Conservation (phyloP, 2,329 filamentous ascomycete species). For the Elsinoe fawcettii region DNA sequence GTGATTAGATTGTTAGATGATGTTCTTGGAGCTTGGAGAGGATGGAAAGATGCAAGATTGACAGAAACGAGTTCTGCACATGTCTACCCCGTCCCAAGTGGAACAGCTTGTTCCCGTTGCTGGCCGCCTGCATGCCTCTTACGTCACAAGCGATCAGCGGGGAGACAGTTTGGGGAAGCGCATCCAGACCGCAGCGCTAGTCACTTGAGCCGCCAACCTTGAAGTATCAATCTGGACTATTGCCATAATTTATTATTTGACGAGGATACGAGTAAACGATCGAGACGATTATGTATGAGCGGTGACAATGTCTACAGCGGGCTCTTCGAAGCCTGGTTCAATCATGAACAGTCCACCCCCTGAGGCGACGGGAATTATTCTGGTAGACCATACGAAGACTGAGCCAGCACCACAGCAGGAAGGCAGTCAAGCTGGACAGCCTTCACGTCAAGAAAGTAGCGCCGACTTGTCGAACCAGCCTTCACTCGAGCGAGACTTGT, state of each 20-base stretch:
- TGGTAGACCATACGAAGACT: slow-evolving; percentile 50
- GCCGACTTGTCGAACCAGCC: slow-evolving; percentile 16
- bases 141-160: slow-evolving; percentile 13
- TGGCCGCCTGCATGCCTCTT: neutral
- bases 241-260: neutral
- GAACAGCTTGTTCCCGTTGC: slow-evolving; percentile 5
- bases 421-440: neutral
- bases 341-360: slow-evolving; percentile 22
- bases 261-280: neutral
- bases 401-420: slow-evolving; percentile 6
- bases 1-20: neutral
- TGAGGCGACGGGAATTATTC: slow-evolving; percentile 51
- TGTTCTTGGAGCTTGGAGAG: neutral
- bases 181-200: slow-evolving; percentile 4
- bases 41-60: neutral
- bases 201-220: slow-evolving; percentile 1
- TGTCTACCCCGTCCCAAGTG: neutral
- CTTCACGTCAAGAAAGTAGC: slow-evolving; percentile 7
- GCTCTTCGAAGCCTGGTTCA: neutral
- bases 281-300: neutral
- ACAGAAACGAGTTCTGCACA: neutral
- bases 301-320: slow-evolving; percentile 14
- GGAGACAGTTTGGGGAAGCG: slow-evolving; percentile 9
- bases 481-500: slow-evolving; percentile 5
- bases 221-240: neutral